Conservation (phyloP, 2,329 filamentous ascomycete genomes). For the Ophiobolus disseminans region DNA sequence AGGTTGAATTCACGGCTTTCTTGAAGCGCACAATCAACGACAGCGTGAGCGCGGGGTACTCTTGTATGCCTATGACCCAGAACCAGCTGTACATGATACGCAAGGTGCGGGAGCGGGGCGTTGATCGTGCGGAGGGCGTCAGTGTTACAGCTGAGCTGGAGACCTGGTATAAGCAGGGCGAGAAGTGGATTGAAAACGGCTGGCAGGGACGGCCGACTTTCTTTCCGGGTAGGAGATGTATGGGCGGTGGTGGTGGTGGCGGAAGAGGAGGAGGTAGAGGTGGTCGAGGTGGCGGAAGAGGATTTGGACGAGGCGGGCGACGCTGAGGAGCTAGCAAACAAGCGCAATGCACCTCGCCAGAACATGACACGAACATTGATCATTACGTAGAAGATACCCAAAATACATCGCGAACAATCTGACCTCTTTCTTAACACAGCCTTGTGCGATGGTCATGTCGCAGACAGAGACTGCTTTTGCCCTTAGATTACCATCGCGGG, state of each 20-base stretch:
- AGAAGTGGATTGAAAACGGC: slow-evolving; percentile 22
- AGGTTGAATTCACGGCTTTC: slow-evolving; percentile 29
- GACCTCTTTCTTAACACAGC: too few relatives aligned
- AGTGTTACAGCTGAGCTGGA: slow-evolving; percentile 11
- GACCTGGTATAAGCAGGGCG: slow-evolving; percentile 19
- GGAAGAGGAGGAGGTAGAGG: not conserved
- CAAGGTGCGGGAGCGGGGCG: slow-evolving; percentile 22
- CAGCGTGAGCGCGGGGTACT: slow-evolving; percentile 33
- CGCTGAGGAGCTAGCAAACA: too few relatives aligned
- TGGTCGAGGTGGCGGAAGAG: not conserved
- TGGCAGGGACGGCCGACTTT: slow-evolving; percentile 24
- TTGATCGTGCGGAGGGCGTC: slow-evolving; percentile 23
- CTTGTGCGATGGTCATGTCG: too few relatives aligned
- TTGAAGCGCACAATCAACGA: slow-evolving; percentile 32
- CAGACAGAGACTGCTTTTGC: too few relatives aligned
- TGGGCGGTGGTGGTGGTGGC: not conserved
- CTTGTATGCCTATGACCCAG: slow-evolving; percentile 30
- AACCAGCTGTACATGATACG: slow-evolving; percentile 33
- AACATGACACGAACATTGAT: too few relatives aligned
- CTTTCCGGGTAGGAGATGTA: slow-evolving; percentile 15
- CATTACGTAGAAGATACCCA: too few relatives aligned
- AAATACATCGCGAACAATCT: too few relatives aligned
- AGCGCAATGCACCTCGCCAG: too few relatives aligned
- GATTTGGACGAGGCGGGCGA: not conserved
- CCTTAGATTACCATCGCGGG: too few relatives aligned